Evolutionary conservation across 2,329 filamentous ascomycete species (phyloP).

Genomic region (Fusarium papillatum): DNA sequence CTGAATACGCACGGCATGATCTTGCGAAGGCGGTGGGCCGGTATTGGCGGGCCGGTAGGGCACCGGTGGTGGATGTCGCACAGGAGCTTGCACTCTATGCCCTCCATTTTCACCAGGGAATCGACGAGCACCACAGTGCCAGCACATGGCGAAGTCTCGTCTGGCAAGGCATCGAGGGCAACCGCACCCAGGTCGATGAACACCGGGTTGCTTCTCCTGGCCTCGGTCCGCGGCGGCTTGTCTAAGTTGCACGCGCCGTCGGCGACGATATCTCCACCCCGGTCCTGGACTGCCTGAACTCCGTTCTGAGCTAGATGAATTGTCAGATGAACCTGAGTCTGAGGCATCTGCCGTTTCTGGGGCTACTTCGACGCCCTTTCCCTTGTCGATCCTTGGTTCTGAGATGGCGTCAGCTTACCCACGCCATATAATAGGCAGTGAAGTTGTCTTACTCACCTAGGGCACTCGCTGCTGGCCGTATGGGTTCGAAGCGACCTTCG

Average conservation of each 20-base stretch:
- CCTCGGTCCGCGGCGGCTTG: slow-evolving; percentile 23
- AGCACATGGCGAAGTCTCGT: slow-evolving; percentile 36
- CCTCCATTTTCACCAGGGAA: slow-evolving; percentile 20
- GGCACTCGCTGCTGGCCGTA: slow-evolving; percentile 57
- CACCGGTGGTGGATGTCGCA: not conserved
- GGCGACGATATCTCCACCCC: slow-evolving; percentile 31
- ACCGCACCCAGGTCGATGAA: slow-evolving; percentile 59
- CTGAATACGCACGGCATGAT: slow-evolving; percentile 48
- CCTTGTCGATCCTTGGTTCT: slow-evolving; percentile 53
- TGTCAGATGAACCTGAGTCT: slow-evolving; percentile 50
- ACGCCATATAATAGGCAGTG: not conserved
- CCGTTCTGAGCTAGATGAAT: slow-evolving; percentile 26
- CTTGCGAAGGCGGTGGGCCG: not conserved
- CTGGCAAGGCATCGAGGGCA: slow-evolving; percentile 55
- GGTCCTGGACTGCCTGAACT: slow-evolving; percentile 34
- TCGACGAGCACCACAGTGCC: slow-evolving; percentile 40
- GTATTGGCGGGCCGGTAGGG: not conserved
- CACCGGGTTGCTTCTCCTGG: slow-evolving; percentile 57
- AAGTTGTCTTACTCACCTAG: slow-evolving; percentile 48
- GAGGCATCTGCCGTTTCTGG: slow-evolving; percentile 45
- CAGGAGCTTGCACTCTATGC: not conserved
- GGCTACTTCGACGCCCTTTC: slow-evolving; percentile 52
- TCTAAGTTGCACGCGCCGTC: slow-evolving; percentile 21
- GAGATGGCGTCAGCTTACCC: slow-evolving; percentile 15
- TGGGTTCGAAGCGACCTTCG: slow-evolving; percentile 60